Evolutionary conservation across 2,329 filamentous ascomycete genomes (phyloP), one percentile per base, ranked within the genome.

Genomic region (Blastomyces gilchristii): DNA sequence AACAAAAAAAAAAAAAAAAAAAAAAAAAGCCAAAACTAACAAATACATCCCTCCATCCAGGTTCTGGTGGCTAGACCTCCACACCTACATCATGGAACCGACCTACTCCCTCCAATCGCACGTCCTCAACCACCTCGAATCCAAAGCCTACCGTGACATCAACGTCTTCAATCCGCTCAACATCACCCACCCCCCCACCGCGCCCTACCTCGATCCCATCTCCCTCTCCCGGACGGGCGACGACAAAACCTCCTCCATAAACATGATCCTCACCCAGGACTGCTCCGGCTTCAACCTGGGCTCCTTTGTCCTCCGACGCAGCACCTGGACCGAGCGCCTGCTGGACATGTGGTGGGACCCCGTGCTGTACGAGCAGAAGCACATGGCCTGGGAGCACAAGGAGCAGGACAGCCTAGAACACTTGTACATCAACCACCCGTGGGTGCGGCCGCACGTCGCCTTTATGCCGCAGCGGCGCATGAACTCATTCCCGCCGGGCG

Each of bases 351-450:
- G 94, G 94, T 99, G 94, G 94, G 94, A 99, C 71, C 94, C 94
- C 0, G 92, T 97, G 39, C 86, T 88, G 63, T 99, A 99, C 75
- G 94, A 99, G 77, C 94, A 99, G 77, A 95, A 91, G 74, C 94
- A 99, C 75, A 97, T 97, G 92, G 85, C 94, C 66, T 99, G 94
- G 94, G 92, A 94, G 72, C 94, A 99, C 80, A 97, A 97, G 75
- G 94, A 99, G 75, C 94, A 99, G 77, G 92, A 97, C 72, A 91
- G 92, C 1, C 79, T 99, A 52, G 92, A 97, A 77, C 89, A 96
- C 77, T 82, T 99, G 66, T 99, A 99, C 78, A 84, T 82, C 63
- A 88, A 88, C 62, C 93, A 97, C 73, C 90, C 94, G 0, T 99
- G 94, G 92, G 86, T 97, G 62, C 86, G 94, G 64, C 86, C 90